Evolutionary conservation across 2,329 filamentous ascomycete genomes (phyloP), one percentile per base, ranked within the genome.

Genomic region (Xylariaceae sp.): DNA sequence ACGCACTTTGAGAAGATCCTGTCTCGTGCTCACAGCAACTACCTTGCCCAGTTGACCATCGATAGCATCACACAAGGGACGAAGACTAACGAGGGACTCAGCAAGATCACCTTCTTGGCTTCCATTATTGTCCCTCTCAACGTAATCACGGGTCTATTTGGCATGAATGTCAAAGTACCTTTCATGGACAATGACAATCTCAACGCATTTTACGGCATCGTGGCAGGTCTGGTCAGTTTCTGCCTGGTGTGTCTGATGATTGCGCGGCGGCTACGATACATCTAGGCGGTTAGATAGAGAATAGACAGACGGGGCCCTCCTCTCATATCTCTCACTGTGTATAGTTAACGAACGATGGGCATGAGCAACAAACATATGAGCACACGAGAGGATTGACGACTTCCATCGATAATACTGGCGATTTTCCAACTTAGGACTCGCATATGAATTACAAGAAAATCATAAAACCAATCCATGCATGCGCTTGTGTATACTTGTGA

Each of bases 1-100:
- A 87, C 87, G 1, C 95, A 99, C 72, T 97, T 96, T 66, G 95
- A 99, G 74, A 98, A 98, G 81, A 97, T 99, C 83, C 83, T 99
- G 48, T 93, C 89, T 23, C 89, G 95, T 20, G 90, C 90, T 2
- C 95, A 99, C 78, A 91, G 89, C 79, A 99, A 98, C 74, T 98
- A 99, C 71, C 83, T 99, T 40, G 93, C 95, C 1, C 95, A 97
- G 71, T 85, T 98, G 60, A 93, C 89, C 40, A 93, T 98, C 66
- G 91, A 96, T 73, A 93, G 90, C 74, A 90, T 96, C 67, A 86
- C 89, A 1, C 88, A 96, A 72, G 93, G 93, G 21, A 96, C 93
- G 57, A 83, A 87, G 64, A 92, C 91, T 52, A 98, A 98, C 77
- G 85, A 89, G 63, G 89, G 93, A 6, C 84, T 99, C 12, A 93